Base-by-base conservation (phyloP, 306 rosid species). In the Quillaja saponaria region DNA sequence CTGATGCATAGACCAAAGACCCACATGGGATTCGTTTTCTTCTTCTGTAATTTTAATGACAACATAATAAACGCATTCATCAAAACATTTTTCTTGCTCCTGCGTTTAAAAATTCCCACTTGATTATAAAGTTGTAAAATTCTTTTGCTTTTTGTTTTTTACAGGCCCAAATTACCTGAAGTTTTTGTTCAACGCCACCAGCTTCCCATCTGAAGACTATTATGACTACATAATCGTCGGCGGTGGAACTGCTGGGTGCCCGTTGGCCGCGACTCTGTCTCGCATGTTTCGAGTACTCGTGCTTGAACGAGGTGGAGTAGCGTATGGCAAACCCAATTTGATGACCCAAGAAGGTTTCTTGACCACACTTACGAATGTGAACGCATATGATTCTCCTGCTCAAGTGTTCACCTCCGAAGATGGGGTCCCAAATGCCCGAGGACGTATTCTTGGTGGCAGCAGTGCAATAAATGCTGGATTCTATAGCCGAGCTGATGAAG, bases 241-340 rank as follows among this genome's bases (percentile, higher is more conserved):
- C 13, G 97, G 97, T 2, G 99, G 99, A 14, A 92, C 99, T 0
- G 84, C 99, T 2, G 97, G 99, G 1, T 92, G 97, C 70, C 99
- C 97, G 0, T 38, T 94, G 67, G 97, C 95, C 0, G 95, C 99
- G 11, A 94, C 97, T 0, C 72, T 89, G 0, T 94, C 99, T 0
- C 79, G 47, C 1, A 13, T 40, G 3, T 85, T 48, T 34, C 78
- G 85, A 1, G 95, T 87, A 1, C 89, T 94, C 0, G 35, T 94
- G 7, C 83, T 94, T 1, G 97, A 94, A 55, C 79, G 97, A 7
- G 99, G 97, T 0, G 96, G 96, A 1, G 40, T 74, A 7, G 49
- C 78, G 0, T 53, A 75, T n/a, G 81, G 58, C 3, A 60, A 77
- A n/a, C 49, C 75, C 3, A 72, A 83, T 50, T 6, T 89, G 38